phyloP scores from a whole-genome alignment of 108 stramenopile genomes.

The Craspedostauros australis region DNA sequence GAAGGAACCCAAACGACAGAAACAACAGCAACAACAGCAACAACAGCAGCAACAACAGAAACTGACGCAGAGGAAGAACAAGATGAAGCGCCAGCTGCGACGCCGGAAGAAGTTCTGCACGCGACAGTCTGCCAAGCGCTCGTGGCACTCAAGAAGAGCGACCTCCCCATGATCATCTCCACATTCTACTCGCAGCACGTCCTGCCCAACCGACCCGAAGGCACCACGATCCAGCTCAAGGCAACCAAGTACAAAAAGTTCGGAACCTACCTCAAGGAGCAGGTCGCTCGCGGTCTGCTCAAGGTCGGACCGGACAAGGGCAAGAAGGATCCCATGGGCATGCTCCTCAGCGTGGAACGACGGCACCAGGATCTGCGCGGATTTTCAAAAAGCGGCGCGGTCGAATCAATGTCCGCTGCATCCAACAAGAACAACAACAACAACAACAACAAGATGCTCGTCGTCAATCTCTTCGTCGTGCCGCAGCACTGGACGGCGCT shows the following conservation, averaged over 20 bases:
- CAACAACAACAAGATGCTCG: slow-evolving; percentile 35
- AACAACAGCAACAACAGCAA: background rate
- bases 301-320: slow-evolving; percentile 43
- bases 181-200: slow-evolving; percentile 71
- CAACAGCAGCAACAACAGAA: background rate
- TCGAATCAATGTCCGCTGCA: background rate
- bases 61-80: slow-evolving; percentile 7
- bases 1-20: background rate
- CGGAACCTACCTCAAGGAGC: slow-evolving; percentile 56
- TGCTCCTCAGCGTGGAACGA: slow-evolving; percentile 36
- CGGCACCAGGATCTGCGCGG: slow-evolving; percentile 40
- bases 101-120: slow-evolving; percentile 39
- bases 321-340: slow-evolving; percentile 51
- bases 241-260: slow-evolving; percentile 71
- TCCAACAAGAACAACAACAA: slow-evolving; percentile 14
- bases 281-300: slow-evolving; percentile 47
- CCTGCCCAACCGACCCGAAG: slow-evolving; percentile 30
- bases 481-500: slow-evolving; percentile 44
- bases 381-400: background rate
- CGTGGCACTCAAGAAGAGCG: slow-evolving; percentile 35
- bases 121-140: slow-evolving; percentile 42
- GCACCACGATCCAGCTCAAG: slow-evolving; percentile 56
- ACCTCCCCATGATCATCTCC: slow-evolving; percentile 59
- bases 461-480: slow-evolving; percentile 58
- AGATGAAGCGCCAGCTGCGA: background rate